phyloP scores from a whole-genome alignment of 2,329 filamentous ascomycete genomes.

The Alternaria ventricosa region DNA sequence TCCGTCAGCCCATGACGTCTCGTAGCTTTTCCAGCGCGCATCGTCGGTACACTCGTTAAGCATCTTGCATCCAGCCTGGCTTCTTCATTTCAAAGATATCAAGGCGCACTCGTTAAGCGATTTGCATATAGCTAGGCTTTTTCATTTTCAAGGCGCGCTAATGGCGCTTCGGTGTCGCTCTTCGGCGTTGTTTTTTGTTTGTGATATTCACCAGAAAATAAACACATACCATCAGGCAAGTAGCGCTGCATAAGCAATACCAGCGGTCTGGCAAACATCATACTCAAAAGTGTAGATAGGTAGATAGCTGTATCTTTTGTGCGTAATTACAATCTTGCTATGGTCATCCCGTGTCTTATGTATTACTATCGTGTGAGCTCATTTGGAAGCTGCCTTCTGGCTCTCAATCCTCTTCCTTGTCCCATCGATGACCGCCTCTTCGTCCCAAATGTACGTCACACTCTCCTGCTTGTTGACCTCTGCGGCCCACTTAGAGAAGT shows the following conservation, averaged over 20 bases:
- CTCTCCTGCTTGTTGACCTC: constrained; percentile 67
- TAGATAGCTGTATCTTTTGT: background rate
- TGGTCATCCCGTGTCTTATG: background rate
- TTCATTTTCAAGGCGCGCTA: background rate
- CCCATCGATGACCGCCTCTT: constrained; percentile 27
- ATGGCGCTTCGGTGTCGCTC: constrained; percentile 5
- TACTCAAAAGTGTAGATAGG: constrained; percentile 13
- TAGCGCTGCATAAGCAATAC: background rate
- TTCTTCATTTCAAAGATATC: constrained; percentile 3
- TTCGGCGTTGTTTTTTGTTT: constrained; percentile 14
- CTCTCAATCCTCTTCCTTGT: constrained; percentile 33
- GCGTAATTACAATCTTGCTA: background rate
- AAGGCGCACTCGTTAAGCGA: background rate
- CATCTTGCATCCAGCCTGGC: constrained; percentile 7
- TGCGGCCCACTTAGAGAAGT: constrained; percentile 71
- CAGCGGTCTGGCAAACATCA: background rate
- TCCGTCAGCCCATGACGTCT: constrained; percentile 8
- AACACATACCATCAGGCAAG: background rate
- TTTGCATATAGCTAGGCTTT: background rate
- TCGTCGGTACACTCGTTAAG: constrained; percentile 15
- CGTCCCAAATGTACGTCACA: constrained; percentile 59
- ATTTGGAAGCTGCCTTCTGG: constrained; percentile 30
- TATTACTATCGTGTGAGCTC: background rate
- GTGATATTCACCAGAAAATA: constrained; percentile 18
- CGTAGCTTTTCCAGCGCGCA: background rate